phyloP scores from a whole-genome alignment of 371 early-diverging fungal genomes.

The Mortierella sp. region DNA sequence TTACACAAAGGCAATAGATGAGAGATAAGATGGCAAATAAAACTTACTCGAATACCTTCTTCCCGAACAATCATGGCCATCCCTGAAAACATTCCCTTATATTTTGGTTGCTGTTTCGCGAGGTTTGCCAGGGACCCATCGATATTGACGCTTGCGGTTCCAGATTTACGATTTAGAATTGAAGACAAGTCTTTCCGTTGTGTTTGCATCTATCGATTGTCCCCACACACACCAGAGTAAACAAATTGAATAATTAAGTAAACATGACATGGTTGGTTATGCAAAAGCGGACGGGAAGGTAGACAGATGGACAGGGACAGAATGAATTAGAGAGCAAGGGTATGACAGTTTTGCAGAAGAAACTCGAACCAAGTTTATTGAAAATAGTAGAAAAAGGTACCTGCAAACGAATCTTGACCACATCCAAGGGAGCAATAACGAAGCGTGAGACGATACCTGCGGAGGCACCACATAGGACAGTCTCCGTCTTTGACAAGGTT shows the following conservation, averaged over 20 bases:
- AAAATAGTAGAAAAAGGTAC: constrained; percentile 39
- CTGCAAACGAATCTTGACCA: constrained; percentile 91
- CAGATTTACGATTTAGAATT: constrained; percentile 30
- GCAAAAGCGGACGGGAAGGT: no score
- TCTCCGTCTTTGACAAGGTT: constrained; percentile 65
- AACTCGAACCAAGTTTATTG: constrained; percentile 1
- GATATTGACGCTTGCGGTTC: background rate
- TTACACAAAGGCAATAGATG: background rate
- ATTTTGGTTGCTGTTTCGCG: constrained; percentile 58
- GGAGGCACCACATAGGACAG: constrained; percentile 75
- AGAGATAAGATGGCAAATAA: background rate
- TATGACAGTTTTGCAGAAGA: background rate
- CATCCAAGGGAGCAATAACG: constrained; percentile 91
- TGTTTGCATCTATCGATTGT: constrained; percentile 39
- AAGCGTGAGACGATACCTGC: constrained; percentile 79
- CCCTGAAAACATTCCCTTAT: constrained; percentile 67
- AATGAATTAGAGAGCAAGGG: background rate
- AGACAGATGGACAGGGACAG: background rate
- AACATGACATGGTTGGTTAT: no score
- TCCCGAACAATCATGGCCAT: constrained; percentile 72
- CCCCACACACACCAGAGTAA: background rate
- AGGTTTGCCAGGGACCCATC: background rate
- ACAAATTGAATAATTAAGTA: background rate
- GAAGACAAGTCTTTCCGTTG: constrained; percentile 42
- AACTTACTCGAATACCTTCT: constrained; percentile 77